Percentiles rank a stretch among this genome's conserved stretches.
Evolutionary conservation across 2,329 filamentous ascomycete genomes (phyloP).

Genomic region (Trichophyton mentagrophytes): DNA sequence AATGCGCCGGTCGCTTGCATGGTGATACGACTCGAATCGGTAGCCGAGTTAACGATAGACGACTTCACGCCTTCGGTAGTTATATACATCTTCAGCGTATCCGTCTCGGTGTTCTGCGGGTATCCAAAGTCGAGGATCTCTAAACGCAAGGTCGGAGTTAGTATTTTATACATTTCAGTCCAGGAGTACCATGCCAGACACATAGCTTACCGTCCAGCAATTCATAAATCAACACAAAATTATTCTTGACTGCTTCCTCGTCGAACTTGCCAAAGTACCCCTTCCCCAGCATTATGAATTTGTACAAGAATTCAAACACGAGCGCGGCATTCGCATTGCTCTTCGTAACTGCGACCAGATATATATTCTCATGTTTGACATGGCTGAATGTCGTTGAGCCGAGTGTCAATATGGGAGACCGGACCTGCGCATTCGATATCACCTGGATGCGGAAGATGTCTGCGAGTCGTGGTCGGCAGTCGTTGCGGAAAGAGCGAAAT

Average conservation of each 20-base stretch:
- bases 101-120: constrained; percentile 46
- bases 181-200: not conserved
- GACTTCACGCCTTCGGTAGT: constrained; percentile 98
- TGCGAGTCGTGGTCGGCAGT: constrained; percentile 91
- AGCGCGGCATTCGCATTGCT: constrained; percentile 98
- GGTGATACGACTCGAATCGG: constrained; percentile 94
- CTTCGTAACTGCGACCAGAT: constrained; percentile 92
- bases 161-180: not conserved
- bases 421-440: constrained; percentile 94
- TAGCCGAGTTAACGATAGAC: constrained; percentile 49
- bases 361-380: constrained; percentile 99
- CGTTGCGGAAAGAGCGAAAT: constrained; percentile 95
- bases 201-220: constrained; percentile 63
- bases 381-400: constrained; percentile 98
- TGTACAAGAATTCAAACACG: constrained; percentile 95
- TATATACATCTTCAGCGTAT: constrained; percentile 99
- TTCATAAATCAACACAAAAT: constrained; percentile 98
- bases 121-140: constrained; percentile 65
- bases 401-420: constrained; percentile 91
- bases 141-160: constrained; percentile 25
- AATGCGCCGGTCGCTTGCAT: constrained; percentile 97
- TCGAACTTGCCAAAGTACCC: constrained; percentile 99
- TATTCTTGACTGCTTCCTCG: constrained; percentile 99
- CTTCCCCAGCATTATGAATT: constrained; percentile 76
- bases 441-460: constrained; percentile 99